Percentiles rank a stretch among this genome's conserved stretches.
These are phyloP conservation scores for Fusarium poae DNA, from an alignment of 2,329 filamentous ascomycete species.

Conservation along the genomic window DNA sequence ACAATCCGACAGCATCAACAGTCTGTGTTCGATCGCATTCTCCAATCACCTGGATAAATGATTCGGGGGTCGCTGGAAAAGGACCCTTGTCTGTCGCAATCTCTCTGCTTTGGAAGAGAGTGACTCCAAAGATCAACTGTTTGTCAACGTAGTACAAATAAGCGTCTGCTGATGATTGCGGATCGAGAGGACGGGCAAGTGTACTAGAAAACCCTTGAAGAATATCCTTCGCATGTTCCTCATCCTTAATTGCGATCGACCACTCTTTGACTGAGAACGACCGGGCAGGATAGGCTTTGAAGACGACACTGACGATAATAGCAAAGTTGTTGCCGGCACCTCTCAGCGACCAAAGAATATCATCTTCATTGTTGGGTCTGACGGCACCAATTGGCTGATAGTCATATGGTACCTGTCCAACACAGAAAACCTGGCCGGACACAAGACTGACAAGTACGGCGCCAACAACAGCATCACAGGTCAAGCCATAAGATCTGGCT, in stretches of 20 bases:
- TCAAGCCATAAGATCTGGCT: constrained; percentile 66
- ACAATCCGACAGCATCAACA: constrained; percentile 65
- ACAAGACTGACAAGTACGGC: constrained; percentile 68
- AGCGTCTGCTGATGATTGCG: constrained; percentile 63
- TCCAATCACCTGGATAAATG: constrained; percentile 50
- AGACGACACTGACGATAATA: constrained; percentile 66
- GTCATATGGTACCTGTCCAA: constrained; percentile 65
- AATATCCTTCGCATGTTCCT: constrained; percentile 45
- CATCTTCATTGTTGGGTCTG: constrained; percentile 61
- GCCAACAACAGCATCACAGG: constrained; percentile 72
- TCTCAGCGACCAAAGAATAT: constrained; percentile 69
- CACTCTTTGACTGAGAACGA: constrained; percentile 58
- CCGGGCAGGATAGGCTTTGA: constrained; percentile 60
- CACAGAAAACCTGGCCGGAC: constrained; percentile 60
- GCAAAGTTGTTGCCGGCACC: constrained; percentile 72
- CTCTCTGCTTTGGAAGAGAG: constrained; percentile 58
- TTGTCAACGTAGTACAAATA: constrained; percentile 66
- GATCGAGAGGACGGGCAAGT: constrained; percentile 55
- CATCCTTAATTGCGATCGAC: constrained; percentile 53
- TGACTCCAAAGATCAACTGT: constrained; percentile 65
- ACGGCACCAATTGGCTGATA: constrained; percentile 58
- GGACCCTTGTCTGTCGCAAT: constrained; percentile 4
- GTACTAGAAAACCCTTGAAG: constrained; percentile 57
- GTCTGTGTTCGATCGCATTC: constrained; percentile 49
- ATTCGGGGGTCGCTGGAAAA: background rate